Evolutionary conservation across 495 filamentous ascomycete genomes (phyloP).

Genomic region (Aspergillus diversus): DNA sequence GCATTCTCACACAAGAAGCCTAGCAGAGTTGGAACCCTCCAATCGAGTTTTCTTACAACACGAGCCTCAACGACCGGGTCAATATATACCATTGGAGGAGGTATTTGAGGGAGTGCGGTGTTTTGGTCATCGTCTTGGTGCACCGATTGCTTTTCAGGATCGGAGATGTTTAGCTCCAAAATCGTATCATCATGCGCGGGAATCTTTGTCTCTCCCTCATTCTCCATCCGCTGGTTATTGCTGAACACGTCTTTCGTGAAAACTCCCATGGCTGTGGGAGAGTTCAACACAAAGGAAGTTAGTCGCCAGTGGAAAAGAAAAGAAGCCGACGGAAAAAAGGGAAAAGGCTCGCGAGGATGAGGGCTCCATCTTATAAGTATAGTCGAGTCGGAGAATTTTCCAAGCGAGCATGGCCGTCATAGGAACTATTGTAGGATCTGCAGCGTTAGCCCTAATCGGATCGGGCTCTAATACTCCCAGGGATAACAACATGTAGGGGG

Average conservation of each 20-base stretch:
- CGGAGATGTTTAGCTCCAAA: conserved; percentile 25
- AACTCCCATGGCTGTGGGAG: conserved; percentile 33
- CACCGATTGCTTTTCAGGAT: conserved; percentile 39
- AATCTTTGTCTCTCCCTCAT: conserved; percentile 1
- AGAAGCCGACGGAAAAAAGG: conserved; percentile 8
- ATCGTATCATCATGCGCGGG: conserved; percentile 29
- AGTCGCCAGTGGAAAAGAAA: neutral
- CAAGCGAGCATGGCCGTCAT: conserved; percentile 13
- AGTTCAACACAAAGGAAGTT: neutral
- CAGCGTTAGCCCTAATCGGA: conserved; percentile 15
- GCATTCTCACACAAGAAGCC: conserved; percentile 53
- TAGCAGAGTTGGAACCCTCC: conserved; percentile 53
- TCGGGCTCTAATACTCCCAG: neutral
- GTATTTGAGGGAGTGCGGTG: conserved; percentile 27
- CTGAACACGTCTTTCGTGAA: conserved; percentile 27
- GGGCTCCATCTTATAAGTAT: conserved; percentile 22
- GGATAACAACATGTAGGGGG: neutral
- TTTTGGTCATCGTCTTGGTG: conserved; percentile 30
- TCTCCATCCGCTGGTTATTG: conserved; percentile 5
- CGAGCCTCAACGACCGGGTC: conserved; percentile 58
- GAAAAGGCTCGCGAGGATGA: neutral
- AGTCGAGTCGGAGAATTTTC: conserved; percentile 22
- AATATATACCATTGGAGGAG: conserved; percentile 31
- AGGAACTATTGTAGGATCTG: conserved; percentile 25
- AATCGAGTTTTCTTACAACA: conserved; percentile 64